These are phyloP conservation scores for Typha latifolia DNA, from an alignment of 176 grass and related monocot species.

Conservation along the genomic window DNA sequence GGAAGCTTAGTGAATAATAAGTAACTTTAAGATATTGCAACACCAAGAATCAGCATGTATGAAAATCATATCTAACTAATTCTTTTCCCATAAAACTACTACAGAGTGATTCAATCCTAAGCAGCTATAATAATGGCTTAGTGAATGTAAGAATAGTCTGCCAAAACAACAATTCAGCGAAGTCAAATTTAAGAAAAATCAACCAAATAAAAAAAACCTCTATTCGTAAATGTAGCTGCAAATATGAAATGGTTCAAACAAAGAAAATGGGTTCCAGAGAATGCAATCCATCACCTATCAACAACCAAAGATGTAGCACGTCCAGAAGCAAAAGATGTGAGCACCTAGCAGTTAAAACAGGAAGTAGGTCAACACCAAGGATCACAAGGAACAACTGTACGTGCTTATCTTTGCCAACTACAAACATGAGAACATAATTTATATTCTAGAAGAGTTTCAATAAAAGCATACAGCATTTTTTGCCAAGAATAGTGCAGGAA, in stretches of 20 bases:
- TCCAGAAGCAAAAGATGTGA: slow-evolving; percentile 99
- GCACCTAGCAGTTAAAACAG: slow-evolving; percentile 46
- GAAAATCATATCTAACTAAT: no score
- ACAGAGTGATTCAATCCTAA: no score
- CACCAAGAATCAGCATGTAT: no score
- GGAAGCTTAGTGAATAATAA: no score
- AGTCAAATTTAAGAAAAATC: background rate
- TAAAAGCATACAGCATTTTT: slow-evolving; percentile 90
- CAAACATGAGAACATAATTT: slow-evolving; percentile 25
- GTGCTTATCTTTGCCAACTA: slow-evolving; percentile 11
- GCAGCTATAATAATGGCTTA: no score
- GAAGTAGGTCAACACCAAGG: background rate
- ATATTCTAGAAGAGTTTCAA: slow-evolving; percentile 18
- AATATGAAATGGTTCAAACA: background rate
- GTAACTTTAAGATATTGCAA: no score
- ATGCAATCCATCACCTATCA: slow-evolving; percentile 63
- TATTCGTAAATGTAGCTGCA: background rate
- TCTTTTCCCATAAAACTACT: no score
- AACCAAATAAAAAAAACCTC: background rate
- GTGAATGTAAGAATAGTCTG: background rate
- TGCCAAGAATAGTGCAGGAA: slow-evolving; percentile 84
- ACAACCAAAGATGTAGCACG: slow-evolving; percentile 93
- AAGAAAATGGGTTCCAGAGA: background rate
- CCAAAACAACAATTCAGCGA: background rate
- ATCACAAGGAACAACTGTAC: background rate